Percentiles rank a stretch among this genome's conserved stretches.
These are phyloP conservation scores for Gonium pectorale DNA, from an alignment of 139 green algal species.

Conservation along the genomic window DNA sequence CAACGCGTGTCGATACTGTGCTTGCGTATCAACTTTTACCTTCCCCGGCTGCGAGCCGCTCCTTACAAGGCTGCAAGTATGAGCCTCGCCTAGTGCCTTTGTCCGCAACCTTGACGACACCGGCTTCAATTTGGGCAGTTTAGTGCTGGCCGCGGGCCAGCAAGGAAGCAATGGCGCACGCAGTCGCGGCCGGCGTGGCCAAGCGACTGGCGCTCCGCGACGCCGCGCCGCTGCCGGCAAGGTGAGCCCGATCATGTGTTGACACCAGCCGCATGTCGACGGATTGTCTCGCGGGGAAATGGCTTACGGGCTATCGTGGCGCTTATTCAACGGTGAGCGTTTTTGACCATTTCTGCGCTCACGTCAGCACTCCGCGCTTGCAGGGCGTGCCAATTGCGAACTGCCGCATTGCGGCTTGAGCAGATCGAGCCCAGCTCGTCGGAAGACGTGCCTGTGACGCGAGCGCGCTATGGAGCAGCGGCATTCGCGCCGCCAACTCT, in stretches of 20 bases:
- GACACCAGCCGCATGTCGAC: too few species aligned
- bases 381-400: conserved; percentile 17
- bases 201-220: not conserved
- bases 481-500: conserved; percentile 18
- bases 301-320: too few species aligned
- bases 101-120: too few species aligned
- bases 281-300: too few species aligned
- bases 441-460: conserved; percentile 10
- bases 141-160: not conserved
- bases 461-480: conserved; percentile 2
- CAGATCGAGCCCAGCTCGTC: not conserved
- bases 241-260: not conserved
- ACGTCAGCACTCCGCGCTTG: not conserved
- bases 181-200: not conserved
- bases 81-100: too few species aligned
- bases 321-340: too few species aligned
- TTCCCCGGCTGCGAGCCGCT: too few species aligned
- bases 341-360: not conserved
- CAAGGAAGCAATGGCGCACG: not conserved
- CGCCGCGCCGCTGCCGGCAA: not conserved
- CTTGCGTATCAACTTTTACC: too few species aligned
- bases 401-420: conserved; percentile 8
- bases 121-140: too few species aligned
- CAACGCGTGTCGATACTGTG: too few species aligned
- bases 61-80: too few species aligned